phyloP scores from a whole-genome alignment of 352 stramenopile species.

The Hyaloperonospora arabidopsidis region DNA sequence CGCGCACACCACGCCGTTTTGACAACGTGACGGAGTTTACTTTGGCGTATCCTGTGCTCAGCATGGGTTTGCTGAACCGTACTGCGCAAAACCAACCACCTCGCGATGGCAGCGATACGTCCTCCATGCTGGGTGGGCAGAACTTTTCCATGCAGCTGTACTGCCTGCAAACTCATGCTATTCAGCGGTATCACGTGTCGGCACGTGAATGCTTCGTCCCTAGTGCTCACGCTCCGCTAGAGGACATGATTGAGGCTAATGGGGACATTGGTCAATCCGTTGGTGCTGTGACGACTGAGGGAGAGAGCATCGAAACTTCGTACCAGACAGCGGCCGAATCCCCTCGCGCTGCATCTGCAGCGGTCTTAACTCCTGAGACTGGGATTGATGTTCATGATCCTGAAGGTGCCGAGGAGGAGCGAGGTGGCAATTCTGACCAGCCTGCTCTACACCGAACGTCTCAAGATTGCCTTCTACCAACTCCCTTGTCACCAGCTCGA shows the following conservation, averaged over 20 bases:
- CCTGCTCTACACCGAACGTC: conserved; percentile 15
- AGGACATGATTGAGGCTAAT: conserved; percentile 36
- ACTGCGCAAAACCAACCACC: conserved; percentile 28
- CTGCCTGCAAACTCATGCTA: conserved; percentile 73
- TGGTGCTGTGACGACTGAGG: conserved; percentile 63
- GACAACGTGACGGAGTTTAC: conserved; percentile 80
- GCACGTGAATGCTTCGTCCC: conserved; percentile 56
- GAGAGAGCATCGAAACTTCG: conserved; percentile 44
- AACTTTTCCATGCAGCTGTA: conserved; percentile 77
- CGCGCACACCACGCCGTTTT: conserved; percentile 40
- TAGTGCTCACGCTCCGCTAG: conserved; percentile 23
- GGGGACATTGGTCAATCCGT: conserved; percentile 55
- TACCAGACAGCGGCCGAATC: conserved; percentile 64
- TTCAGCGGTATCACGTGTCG: conserved; percentile 73
- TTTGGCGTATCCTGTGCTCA: conserved; percentile 69
- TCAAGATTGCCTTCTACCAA: conserved; percentile 15
- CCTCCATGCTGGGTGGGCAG: conserved; percentile 17
- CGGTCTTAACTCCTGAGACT: conserved; percentile 46
- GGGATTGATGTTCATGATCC: conserved; percentile 50
- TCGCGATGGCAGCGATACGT: conserved; percentile 27
- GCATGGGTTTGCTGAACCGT: conserved; percentile 59
- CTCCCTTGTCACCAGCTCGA: conserved; percentile 33
- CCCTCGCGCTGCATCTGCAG: conserved; percentile 34
- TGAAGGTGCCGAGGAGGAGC: conserved; percentile 41
- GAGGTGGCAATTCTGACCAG: conserved; percentile 28